A percentile compares a stretch with the other conserved stretches of the same genome.
Evolutionary conservation across 73 alveolate genomes (phyloP).

Genomic region (Stentor roeselii): DNA sequence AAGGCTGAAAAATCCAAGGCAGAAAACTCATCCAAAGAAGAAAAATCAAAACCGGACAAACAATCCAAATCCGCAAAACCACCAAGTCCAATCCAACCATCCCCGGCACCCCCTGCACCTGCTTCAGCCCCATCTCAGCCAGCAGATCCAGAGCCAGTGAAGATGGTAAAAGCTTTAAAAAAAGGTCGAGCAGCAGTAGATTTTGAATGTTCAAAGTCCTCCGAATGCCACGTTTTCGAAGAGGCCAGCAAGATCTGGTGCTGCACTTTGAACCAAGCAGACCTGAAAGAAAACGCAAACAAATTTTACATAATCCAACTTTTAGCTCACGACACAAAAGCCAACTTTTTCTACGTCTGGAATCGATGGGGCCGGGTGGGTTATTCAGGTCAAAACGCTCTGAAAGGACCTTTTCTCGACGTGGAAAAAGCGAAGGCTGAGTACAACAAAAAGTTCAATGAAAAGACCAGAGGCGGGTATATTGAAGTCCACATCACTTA

Average conservation of each 20-base stretch:
- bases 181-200: constrained; percentile 24
- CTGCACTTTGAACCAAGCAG: constrained; percentile 16
- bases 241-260: constrained; percentile 17
- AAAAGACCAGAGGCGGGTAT: constrained; percentile 47
- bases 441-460: constrained; percentile 42
- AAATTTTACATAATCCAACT: constrained; percentile 28
- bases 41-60: no score
- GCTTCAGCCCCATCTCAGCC: not conserved
- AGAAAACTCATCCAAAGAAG: no score
- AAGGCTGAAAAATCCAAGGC: not conserved
- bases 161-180: constrained; percentile 1
- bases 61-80: not conserved
- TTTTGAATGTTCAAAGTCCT: not conserved
- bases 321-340: not conserved
- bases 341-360: not conserved
- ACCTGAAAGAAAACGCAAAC: constrained; percentile 19
- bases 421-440: constrained; percentile 21
- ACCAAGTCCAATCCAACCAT: not conserved
- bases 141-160: constrained; percentile 7
- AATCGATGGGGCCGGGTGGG: constrained; percentile 41
- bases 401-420: constrained; percentile 13
- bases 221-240: constrained; percentile 20
- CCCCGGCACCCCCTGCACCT: not conserved
- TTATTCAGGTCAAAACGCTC: constrained; percentile 26
- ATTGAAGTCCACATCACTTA: constrained; percentile 39